Evolutionary conservation across 129 eudicot species (phyloP), one percentile per base, ranked within the genome.

Genomic region (Oenanthe sinensis): DNA sequence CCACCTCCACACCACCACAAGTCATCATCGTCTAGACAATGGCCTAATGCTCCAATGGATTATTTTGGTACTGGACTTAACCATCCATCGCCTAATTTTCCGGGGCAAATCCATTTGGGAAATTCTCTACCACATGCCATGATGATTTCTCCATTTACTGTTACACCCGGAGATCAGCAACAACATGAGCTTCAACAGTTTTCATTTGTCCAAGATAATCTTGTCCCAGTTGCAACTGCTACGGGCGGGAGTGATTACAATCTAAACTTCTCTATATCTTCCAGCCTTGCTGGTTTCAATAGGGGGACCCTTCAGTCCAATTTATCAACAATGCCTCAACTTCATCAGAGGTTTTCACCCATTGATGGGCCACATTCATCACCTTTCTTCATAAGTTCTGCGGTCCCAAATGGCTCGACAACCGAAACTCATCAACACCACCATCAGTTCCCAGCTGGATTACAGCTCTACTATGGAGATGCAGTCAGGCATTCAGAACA

Each of bases 251-350:
- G 87, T 43, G 90, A 90, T 62, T 90, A 90, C 82, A 90, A 88
- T 39, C 86, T 91, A 63, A 88, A 88, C 88, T 94, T 94, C 81
- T 82, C 88, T 2, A 89, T 88, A 11, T 84, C 87, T 10, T 82
- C 91, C 26, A 88, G 88, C 85, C 84, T 88, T 75, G 92, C 90
- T 86, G 96, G 93, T 82, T 86, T 74, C 91, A 91, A 87, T 83
- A 88, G 98, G 98, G 98, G 98, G 97, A 94, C 98, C 98, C 98
- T 94, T 94, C 98, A 94, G 98, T 94, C 98, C 98, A 94, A 94
- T 91, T 91, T 91, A 47, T 44, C 92, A 75, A 85, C 91, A 76
- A 75, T 89, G 71, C 89, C 90, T 77, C 91, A 86, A 39, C 71
- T 24, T 9, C 78, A 87, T n/a, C 96, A 88, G 81, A 86, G 91